Evolutionary conservation across 2,329 filamentous ascomycete genomes (phyloP).

Genomic region (Zymoseptoria passerinii): DNA sequence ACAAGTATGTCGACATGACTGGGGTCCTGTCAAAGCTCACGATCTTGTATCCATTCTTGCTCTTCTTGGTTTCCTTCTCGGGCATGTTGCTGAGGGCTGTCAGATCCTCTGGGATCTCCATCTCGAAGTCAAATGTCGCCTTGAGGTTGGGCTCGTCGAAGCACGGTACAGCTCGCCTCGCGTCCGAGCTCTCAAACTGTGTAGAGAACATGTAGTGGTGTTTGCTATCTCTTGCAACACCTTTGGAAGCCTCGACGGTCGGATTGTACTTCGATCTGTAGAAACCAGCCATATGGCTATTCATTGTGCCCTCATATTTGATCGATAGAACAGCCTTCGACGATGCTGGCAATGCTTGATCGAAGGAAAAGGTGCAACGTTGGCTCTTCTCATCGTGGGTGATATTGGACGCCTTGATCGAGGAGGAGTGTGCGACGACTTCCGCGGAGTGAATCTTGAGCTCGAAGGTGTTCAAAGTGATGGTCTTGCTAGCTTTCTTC

Average conservation of each 20-base stretch:
- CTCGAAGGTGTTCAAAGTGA: conserved; percentile 79
- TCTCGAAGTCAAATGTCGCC: conserved; percentile 86
- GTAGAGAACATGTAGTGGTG: conserved; percentile 70
- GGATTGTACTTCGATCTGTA: conserved; percentile 91
- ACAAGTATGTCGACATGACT: conserved; percentile 80
- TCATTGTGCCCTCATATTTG: conserved; percentile 72
- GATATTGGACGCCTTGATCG: conserved; percentile 57
- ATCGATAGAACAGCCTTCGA: conserved; percentile 60
- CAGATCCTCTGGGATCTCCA: conserved; percentile 83
- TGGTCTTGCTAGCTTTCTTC: conserved; percentile 60
- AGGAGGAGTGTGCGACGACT: conserved; percentile 49
- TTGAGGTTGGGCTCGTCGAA: conserved; percentile 98
- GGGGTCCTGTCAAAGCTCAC: conserved; percentile 79
- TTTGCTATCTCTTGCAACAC: conserved; percentile 64
- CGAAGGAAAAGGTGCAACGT: conserved; percentile 70
- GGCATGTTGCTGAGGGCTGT: conserved; percentile 95
- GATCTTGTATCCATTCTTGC: conserved; percentile 54
- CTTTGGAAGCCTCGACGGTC: conserved; percentile 58
- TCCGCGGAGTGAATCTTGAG: conserved; percentile 65
- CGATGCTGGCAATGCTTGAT: conserved; percentile 59
- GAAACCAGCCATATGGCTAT: conserved; percentile 91
- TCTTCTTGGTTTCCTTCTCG: conserved; percentile 61
- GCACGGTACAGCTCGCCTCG: conserved; percentile 89
- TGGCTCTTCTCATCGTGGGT: conserved; percentile 77
- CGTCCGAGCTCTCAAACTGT: conserved; percentile 95